Evolutionary conservation across 75 land plant genomes (phyloP), one percentile per base, ranked within the genome.

Genomic region (Azolla pinnata): DNA sequence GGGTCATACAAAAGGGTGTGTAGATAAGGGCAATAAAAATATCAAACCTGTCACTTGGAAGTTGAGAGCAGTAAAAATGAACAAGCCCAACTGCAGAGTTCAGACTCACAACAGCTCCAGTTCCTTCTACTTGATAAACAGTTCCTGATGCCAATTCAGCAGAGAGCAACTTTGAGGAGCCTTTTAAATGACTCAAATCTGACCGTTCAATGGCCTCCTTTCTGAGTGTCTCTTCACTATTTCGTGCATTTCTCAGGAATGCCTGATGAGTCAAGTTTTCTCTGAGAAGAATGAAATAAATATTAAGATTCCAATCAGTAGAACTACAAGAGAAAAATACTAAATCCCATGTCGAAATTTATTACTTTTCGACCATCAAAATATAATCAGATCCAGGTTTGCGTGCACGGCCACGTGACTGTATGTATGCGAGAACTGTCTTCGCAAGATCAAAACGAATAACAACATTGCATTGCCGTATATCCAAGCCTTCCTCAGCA

Each of bases 311-410:
- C 42, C 7, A 38, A 38, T 8, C 42, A 38, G 42, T 38, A 7
- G n/a, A n/a, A n/a, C n/a, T n/a, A n/a, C n/a, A n/a, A n/a, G n/a
- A n/a, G 12, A 38, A 8, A 14, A 38, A 38, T 14, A 7, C 14
- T 38, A 14, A 8, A 7, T 14, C 14, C 42, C 42, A 38, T 38
- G 14, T 7, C 7, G 14, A 8, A 7, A 8, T 38, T 14, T 34
- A 47, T 25, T 81, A 90, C 99, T 81, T 90, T 72, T 95, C 99
- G 60, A 90, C 81, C 99, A 95, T 95, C 57, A 95, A 75, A 31
- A 95, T 84, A 61, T 95, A 95, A 68, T 95, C 99, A 68, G 99
- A 95, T n/a, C 99, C 99, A 58, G 99, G 99, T 65, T 86, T 90
- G 34, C 99, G 79, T 42, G 99, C 99, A 73, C 99, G 99, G 52